Evolutionary conservation across 78 protist species (phyloP), one percentile per base, ranked within the genome.

Genomic region (Polysphondylium violaceum): DNA sequence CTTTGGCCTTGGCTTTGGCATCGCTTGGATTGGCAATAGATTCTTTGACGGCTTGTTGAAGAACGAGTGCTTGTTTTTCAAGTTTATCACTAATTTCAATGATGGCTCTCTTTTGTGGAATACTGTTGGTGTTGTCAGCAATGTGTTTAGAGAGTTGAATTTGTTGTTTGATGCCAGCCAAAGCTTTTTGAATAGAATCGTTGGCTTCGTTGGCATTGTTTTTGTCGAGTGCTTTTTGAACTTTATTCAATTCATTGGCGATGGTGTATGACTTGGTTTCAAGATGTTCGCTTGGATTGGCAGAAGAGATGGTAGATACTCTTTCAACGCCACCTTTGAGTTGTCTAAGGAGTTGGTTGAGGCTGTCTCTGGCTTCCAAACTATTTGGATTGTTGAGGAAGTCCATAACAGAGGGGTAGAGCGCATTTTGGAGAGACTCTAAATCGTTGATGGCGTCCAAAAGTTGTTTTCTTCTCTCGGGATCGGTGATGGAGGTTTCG

Each of bases 61-160:
- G 29, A 17, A 69, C 73, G 33, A 83, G 41, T n/a, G 91, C 69
- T 59, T 83, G 77, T 33, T 83, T 83, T 40, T 83, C 91, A 11
- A 83, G 73, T 25, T 50, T 40, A 41, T 83, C 91, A 31, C 81
- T 55, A 19, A 69, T 16, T 8, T 69, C 73, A 23, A 69, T 69
- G 63, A 83, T 83, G 12, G 67, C 78, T 40, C 91, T 60, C 38
- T 59, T 51, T 58, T 83, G 91, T 58, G 91, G 68, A 0, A 83
- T 51, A 23, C 69, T 71, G 17, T 43, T 47, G 21, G 91, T 83
- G 2, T 53, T 55, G 43, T 83, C 91, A 7, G 91, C 91, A 27
- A 83, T 83, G 43, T 83, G 91, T 36, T 83, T 83, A 14, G 79
- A 69, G 27, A 83, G 61, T 69, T 83, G 91, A 44, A 83, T 83